Evolutionary conservation across 176 grass and related monocot species (phyloP).

Genomic region (Panicum miliaceum): DNA sequence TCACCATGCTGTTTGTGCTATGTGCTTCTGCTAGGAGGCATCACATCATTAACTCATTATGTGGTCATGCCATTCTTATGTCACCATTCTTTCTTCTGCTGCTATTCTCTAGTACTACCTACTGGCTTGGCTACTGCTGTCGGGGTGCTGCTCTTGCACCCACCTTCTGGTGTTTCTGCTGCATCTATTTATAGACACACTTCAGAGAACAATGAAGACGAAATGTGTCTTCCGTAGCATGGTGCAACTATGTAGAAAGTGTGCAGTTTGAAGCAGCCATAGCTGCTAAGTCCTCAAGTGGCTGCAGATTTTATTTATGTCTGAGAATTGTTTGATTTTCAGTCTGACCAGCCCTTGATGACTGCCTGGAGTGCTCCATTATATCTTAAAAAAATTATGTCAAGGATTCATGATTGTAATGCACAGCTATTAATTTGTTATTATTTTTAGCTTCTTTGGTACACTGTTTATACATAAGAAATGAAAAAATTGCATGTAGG

Average conservation of each 20-base stretch:
- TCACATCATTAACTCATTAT: background rate
- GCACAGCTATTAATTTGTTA: background rate
- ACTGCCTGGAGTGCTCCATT: constrained; percentile 11
- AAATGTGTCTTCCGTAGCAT: background rate
- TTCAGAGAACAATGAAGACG: background rate
- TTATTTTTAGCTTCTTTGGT: background rate
- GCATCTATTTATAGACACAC: background rate
- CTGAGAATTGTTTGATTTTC: background rate
- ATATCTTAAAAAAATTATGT: background rate
- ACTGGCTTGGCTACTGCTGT: background rate
- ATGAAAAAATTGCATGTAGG: background rate
- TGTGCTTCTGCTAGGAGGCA: background rate
- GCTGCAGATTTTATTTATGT: constrained; percentile 14
- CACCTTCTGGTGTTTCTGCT: background rate
- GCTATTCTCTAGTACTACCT: constrained; percentile 3
- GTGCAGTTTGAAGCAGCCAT: background rate
- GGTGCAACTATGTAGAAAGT: background rate
- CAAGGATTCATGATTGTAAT: background rate
- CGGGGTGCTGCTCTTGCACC: background rate
- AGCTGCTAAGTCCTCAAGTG: constrained; percentile 3
- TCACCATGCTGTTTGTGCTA: constrained; percentile 13
- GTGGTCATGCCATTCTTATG: background rate
- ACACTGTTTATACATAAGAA: background rate
- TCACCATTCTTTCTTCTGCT: background rate
- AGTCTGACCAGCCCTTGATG: constrained; percentile 20